A percentile compares a stretch with the other conserved stretches of the same genome.
These are phyloP conservation scores for Fusarium annulatum DNA, from an alignment of 2,329 filamentous ascomycete genomes.

Conservation along the genomic window DNA sequence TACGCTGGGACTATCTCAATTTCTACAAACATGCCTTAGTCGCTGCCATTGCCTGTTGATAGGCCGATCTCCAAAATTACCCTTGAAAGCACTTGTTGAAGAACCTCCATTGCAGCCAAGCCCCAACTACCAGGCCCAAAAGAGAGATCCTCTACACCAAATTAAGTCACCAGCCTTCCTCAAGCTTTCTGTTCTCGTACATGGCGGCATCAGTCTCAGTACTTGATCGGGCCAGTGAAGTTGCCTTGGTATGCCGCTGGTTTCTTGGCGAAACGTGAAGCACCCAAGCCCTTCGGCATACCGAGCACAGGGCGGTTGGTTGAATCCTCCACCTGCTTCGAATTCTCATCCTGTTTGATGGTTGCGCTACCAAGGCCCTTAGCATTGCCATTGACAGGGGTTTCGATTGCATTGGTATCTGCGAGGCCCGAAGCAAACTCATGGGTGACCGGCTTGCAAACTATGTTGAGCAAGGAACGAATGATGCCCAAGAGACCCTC, in stretches of 20 bases:
- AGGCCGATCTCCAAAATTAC: slow-evolving; percentile 1
- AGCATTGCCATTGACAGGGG: background rate
- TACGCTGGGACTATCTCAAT: slow-evolving; percentile 1
- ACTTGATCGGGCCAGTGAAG: slow-evolving; percentile 28
- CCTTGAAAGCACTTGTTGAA: background rate
- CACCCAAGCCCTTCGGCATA: slow-evolving; percentile 23
- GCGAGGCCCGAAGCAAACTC: background rate
- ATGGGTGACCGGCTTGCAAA: background rate
- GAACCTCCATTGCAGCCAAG: background rate
- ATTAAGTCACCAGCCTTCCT: background rate
- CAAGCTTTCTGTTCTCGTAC: background rate
- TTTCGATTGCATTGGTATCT: background rate
- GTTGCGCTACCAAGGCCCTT: background rate
- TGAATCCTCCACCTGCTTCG: background rate
- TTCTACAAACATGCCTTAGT: slow-evolving; percentile 17
- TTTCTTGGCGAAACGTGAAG: slow-evolving; percentile 31
- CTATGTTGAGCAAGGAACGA: slow-evolving; percentile 22
- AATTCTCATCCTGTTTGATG: background rate
- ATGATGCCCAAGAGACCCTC: slow-evolving; percentile 37
- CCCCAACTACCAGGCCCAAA: background rate
- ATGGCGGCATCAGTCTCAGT: background rate
- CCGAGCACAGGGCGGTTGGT: background rate
- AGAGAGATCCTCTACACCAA: background rate
- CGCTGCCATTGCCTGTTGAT: background rate
- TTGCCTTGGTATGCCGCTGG: background rate